A percentile compares a stretch with the other conserved stretches of the same genome.
These are phyloP conservation scores for Xerocomus minutiporus DNA, from an alignment of 1,284 basidiomycete species.

Conservation along the genomic window DNA sequence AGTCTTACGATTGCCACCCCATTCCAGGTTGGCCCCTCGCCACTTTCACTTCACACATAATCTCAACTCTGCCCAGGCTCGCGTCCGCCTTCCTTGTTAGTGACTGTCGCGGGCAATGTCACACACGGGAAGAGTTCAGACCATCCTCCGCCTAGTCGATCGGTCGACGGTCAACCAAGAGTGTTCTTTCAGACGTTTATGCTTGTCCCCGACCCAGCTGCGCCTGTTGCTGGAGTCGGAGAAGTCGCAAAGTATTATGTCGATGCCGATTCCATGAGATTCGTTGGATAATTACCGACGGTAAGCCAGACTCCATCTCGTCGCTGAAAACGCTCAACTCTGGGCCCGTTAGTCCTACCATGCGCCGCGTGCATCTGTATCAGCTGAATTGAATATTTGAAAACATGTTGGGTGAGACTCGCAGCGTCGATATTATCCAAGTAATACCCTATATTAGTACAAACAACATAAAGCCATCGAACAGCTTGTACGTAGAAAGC, in stretches of 20 bases:
- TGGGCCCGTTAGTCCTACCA: neutral
- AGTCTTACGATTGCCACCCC: slow-evolving; percentile 83
- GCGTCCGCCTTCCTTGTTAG: slow-evolving; percentile 70
- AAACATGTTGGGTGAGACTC: neutral
- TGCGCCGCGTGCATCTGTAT: neutral
- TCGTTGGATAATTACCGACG: slow-evolving; percentile 49
- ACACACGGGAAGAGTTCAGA: slow-evolving; percentile 61
- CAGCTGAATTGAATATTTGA: neutral
- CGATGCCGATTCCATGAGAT: slow-evolving; percentile 68
- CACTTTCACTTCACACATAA: neutral
- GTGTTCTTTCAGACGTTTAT: slow-evolving; percentile 85
- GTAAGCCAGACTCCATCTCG: neutral
- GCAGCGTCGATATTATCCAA: slow-evolving; percentile 4
- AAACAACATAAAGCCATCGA: slow-evolving; percentile 5
- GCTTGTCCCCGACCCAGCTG: slow-evolving; percentile 68
- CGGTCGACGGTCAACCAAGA: slow-evolving; percentile 70
- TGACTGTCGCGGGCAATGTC: slow-evolving; percentile 75
- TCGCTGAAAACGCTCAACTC: neutral
- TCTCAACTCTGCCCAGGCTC: slow-evolving; percentile 44
- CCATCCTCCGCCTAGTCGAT: slow-evolving; percentile 51
- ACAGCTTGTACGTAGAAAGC: neutral
- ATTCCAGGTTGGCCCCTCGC: slow-evolving; percentile 63
- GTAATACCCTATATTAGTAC: slow-evolving; percentile 19
- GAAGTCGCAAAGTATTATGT: slow-evolving; percentile 78
- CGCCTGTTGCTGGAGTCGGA: slow-evolving; percentile 56